Conservation (phyloP, 129 eudicot genomes). For the Daucus carota region DH1_v3.0 NC_030386.2:39369501-39370000, state of each 20-base stretch:
- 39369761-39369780: not conserved
- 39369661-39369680: too few relatives aligned
- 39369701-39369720: not conserved
- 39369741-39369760: not conserved
- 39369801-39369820: not conserved
- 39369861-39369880: not conserved
- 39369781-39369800: not conserved
- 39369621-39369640: too few relatives aligned
- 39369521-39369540: too few relatives aligned
- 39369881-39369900: not conserved
- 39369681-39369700: not conserved
- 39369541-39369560: too few relatives aligned
- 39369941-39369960: too few relatives aligned
- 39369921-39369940: not conserved
- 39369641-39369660: too few relatives aligned
- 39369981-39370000: too few relatives aligned
- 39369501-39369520: too few relatives aligned
- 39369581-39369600: too few relatives aligned
- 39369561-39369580: too few relatives aligned
- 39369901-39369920: not conserved
- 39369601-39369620: too few relatives aligned
- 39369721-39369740: not conserved
- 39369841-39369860: not conserved
- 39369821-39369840: not conserved
- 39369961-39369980: too few relatives aligned